A percentile compares a stretch with the other conserved stretches of the same genome.
phyloP scores from a whole-genome alignment of 2,329 filamentous ascomycete species.

The Pestalotiopsis sp. region DNA sequence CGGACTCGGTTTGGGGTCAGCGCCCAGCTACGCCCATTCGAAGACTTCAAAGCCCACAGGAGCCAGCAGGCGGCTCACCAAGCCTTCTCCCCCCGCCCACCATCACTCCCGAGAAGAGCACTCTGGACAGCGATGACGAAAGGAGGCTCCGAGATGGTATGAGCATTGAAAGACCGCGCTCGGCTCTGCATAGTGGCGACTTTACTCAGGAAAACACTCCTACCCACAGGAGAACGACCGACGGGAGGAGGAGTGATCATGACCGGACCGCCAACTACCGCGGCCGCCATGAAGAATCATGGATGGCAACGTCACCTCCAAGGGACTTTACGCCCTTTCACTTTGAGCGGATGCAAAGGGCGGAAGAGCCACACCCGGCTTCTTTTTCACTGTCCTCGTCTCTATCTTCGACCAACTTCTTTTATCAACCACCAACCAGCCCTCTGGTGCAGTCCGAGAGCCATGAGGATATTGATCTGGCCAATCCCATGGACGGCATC shows the following conservation, averaged over 20 bases:
- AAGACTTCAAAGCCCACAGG: slow-evolving; percentile 27
- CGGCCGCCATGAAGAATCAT: slow-evolving; percentile 33
- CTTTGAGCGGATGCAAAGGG: slow-evolving; percentile 38
- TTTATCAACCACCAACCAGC: slow-evolving; percentile 87
- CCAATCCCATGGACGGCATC: slow-evolving; percentile 54
- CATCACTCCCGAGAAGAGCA: slow-evolving; percentile 50
- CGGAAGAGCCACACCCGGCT: slow-evolving; percentile 44
- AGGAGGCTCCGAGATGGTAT: slow-evolving; percentile 55
- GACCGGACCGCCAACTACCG: slow-evolving; percentile 20
- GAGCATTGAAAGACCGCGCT: slow-evolving; percentile 81
- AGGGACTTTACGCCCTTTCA: slow-evolving; percentile 52
- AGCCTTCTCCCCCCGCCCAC: slow-evolving; percentile 48
- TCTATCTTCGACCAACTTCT: slow-evolving; percentile 72
- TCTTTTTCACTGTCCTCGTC: slow-evolving; percentile 72
- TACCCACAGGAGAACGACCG: slow-evolving; percentile 24
- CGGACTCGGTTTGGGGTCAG: slow-evolving; percentile 41
- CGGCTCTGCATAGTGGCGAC: slow-evolving; percentile 70
- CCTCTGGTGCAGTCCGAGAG: slow-evolving; percentile 88
- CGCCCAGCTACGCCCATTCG: slow-evolving; percentile 38
- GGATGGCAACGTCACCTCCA: slow-evolving; percentile 61
- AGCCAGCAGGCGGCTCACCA: slow-evolving; percentile 38
- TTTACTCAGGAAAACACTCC: slow-evolving; percentile 55
- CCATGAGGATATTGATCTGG: slow-evolving; percentile 75
- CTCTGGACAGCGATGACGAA: slow-evolving; percentile 38
- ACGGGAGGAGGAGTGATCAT: slow-evolving; percentile 20